These are phyloP conservation scores for Monosporozyma siamensis DNA, from an alignment of 805 yeast genomes.

Conservation along the genomic window DNA sequence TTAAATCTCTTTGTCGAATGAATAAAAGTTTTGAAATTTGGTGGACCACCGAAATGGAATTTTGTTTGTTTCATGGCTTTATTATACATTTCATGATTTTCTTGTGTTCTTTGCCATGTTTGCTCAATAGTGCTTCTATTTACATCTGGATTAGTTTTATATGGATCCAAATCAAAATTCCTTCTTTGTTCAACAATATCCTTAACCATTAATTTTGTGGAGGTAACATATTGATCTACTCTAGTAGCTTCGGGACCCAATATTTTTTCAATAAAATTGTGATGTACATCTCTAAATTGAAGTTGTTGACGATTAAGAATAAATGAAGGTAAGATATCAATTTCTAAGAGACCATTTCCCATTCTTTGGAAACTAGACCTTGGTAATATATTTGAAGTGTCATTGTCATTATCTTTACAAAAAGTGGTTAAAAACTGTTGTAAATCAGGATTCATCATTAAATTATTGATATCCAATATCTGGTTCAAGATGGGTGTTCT, in stretches of 20 bases:
- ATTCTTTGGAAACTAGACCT: conserved; percentile 36
- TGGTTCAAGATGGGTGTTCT: conserved; percentile 45
- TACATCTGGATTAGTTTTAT: conserved; percentile 20
- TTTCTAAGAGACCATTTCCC: conserved; percentile 56
- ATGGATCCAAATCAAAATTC: conserved; percentile 30
- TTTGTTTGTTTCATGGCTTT: conserved; percentile 19
- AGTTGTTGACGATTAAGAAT: conserved; percentile 48
- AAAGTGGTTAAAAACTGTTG: conserved; percentile 27
- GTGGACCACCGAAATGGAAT: conserved; percentile 7
- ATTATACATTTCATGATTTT: conserved; percentile 29
- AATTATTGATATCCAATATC: conserved; percentile 22
- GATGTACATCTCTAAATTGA: conserved; percentile 40
- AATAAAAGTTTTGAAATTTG: conserved; percentile 15
- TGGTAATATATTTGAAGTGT: conserved; percentile 10
- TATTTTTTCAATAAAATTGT: conserved; percentile 36
- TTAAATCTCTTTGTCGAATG: conserved; percentile 16
- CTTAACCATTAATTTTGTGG: conserved; percentile 48
- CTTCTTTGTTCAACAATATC: conserved; percentile 48
- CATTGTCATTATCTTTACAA: conserved; percentile 7
- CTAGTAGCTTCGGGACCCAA: conserved; percentile 1
- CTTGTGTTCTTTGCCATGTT: conserved; percentile 38
- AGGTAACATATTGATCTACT: conserved; percentile 28
- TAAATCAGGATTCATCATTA: conserved; percentile 27
- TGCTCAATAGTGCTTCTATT: conserved; percentile 18
- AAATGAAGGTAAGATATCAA: conserved; percentile 56